Conservation (phyloP, 208 protist genomes). For the Trypanosoma theileri region DNA sequence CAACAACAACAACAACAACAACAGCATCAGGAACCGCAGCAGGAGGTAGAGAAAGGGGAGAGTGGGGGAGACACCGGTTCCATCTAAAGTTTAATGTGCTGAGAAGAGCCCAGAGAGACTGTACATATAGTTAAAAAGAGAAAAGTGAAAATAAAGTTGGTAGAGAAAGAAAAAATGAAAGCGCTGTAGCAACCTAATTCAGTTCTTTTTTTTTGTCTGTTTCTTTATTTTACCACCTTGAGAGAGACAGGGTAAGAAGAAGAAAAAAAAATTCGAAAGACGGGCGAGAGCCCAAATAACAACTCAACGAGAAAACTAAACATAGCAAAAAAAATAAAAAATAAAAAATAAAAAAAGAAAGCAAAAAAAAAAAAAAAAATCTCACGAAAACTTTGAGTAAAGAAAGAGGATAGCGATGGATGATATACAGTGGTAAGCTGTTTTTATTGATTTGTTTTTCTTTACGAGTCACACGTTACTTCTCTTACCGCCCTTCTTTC, state of each 20-base stretch:
- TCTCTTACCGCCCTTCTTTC: background rate
- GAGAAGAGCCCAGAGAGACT: too few relatives aligned
- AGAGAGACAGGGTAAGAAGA: too few relatives aligned
- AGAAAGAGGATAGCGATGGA: background rate
- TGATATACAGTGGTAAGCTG: background rate
- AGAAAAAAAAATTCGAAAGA: background rate
- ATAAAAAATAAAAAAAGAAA: background rate
- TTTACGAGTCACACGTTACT: background rate
- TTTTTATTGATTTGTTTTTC: constrained; percentile 2
- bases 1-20: background rate
- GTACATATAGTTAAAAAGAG: too few relatives aligned
- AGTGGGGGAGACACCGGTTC: background rate
- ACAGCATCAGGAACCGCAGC: background rate
- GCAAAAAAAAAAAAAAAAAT: constrained; percentile 1
- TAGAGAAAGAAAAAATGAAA: too few relatives aligned
- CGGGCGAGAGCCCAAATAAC: background rate
- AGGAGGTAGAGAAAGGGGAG: background rate
- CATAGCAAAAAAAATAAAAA: background rate
- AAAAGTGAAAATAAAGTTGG: too few relatives aligned
- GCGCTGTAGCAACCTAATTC: too few relatives aligned
- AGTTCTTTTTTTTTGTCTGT: too few relatives aligned
- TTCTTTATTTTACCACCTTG: too few relatives aligned
- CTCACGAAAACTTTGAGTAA: background rate
- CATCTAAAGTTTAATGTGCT: too few relatives aligned
- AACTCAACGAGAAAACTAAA: too few relatives aligned